phyloP scores from a whole-genome alignment of 225 moss, liverwort and hornwort genomes.

The Neckera pumila region DNA sequence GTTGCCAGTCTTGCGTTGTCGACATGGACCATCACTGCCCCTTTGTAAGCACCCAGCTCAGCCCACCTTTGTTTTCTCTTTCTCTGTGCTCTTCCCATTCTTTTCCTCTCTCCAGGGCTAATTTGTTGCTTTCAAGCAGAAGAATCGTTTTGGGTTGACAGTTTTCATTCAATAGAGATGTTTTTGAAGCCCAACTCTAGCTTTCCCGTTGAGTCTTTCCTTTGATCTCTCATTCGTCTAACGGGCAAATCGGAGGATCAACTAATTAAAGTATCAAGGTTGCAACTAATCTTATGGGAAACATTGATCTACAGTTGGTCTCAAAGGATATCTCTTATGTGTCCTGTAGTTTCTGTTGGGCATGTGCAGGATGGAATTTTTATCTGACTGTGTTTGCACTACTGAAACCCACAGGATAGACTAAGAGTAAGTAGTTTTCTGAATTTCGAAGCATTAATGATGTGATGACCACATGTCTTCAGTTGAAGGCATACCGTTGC shows the following conservation, averaged over 20 bases:
- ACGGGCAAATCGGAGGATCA: too few relatives aligned
- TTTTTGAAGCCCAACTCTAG: background rate
- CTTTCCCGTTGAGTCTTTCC: background rate
- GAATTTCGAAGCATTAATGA: background rate
- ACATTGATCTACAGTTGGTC: background rate
- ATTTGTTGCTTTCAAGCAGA: background rate
- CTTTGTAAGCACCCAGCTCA: slow-evolving; percentile 46
- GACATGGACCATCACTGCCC: slow-evolving; percentile 99
- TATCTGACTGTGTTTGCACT: background rate
- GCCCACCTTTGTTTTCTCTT: background rate
- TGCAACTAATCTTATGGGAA: too few relatives aligned
- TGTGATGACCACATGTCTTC: background rate
- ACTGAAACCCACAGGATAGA: background rate
- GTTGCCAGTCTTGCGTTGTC: slow-evolving; percentile 73
- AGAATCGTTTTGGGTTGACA: background rate
- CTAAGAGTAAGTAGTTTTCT: background rate
- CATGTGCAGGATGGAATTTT: background rate
- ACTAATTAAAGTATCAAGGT: too few relatives aligned
- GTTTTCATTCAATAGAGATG: background rate
- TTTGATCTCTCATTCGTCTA: background rate
- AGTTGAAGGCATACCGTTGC: background rate
- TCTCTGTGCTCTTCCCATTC: background rate
- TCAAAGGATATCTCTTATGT: background rate
- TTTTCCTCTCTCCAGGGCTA: background rate
- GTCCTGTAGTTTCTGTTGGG: background rate